Percentiles rank a stretch among this genome's conserved stretches.
phyloP scores from a whole-genome alignment of 2,329 filamentous ascomycete species.

The Plenodomus lindquistii region DNA sequence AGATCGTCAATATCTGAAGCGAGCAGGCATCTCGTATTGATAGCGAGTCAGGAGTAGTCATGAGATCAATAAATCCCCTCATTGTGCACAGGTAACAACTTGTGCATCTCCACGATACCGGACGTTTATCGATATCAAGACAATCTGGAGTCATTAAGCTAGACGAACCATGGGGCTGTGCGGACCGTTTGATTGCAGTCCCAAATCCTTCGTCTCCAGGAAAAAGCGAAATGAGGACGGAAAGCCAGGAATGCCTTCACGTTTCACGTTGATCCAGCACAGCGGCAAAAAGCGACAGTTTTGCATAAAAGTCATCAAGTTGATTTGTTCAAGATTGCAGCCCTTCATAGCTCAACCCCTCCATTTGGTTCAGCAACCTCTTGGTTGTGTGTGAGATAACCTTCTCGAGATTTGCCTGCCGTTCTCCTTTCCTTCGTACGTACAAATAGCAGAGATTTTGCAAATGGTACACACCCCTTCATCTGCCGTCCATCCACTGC shows the following conservation, averaged over 20 bases:
- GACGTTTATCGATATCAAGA: not conserved
- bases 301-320: not conserved
- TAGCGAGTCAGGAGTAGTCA: not conserved
- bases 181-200: not conserved
- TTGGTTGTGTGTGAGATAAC: conserved; percentile 8
- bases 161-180: not conserved
- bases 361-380: conserved; percentile 14
- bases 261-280: not conserved
- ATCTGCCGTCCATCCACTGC: conserved; percentile 1
- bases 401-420: conserved; percentile 9
- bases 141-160: not conserved
- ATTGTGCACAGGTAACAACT: not conserved
- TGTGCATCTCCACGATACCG: not conserved
- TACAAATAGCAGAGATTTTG: not conserved
- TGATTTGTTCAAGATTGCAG: conserved; percentile 16
- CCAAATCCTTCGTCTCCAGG: not conserved
- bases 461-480: conserved; percentile 1
- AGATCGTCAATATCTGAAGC: not conserved
- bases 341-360: conserved; percentile 13
- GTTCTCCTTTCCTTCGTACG: not conserved
- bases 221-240: not conserved
- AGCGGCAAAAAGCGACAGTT: not conserved
- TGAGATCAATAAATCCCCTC: not conserved
- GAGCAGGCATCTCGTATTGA: not conserved
- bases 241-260: not conserved